Evolutionary conservation across 106 monocot species (phyloP), one percentile per base, ranked within the genome.

Genomic region (Dendrobium nobile): DNA sequence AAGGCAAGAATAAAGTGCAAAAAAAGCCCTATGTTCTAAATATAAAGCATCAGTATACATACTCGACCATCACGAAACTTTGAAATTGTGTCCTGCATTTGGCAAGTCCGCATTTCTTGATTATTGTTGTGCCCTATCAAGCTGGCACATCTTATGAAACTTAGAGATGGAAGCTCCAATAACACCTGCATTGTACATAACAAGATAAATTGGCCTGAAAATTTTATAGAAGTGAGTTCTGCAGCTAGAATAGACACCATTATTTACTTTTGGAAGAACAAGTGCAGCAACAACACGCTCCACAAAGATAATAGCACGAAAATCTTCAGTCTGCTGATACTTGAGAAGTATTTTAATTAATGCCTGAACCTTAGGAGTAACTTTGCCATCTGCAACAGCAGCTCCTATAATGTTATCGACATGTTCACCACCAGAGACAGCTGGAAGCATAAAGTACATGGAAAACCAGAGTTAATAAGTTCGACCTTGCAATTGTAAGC

Each of bases 51-150:
- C 47, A 79, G 2, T 64, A 82, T 31, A 76, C 87, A 79, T 99
- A 99, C 98, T 78, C 92, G 84, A 20, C 98, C 98, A 92, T 99
- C 98, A 86, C 98, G 98, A 80, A 99, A 99, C 84, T 88, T 95
- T 13, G 91, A 84, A 77, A 99, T 99, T 43, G 98, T 92, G n/a
- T 99, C 98, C 84, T 99, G 98, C 92, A 94, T 95, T 87, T 99
- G 98, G 59, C 88, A 79, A 28, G 88, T 84, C 27, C 98, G 87
- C 92, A 99, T 99, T 88, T 99, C 98, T 80, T 99, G 98, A 75
- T 92, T 99, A 89, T 99, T 99, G 85, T 99, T 99, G 80, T 99
- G 94, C 37, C 98, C 98, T 79, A 99, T 99, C 81, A 99, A 88
- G 79, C 98, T 95, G 5, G 98, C 98, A 87, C 98, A 95, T 82